A percentile compares a stretch with the other conserved stretches of the same genome.
Conservation (phyloP, 495 filamentous ascomycete genomes). For the Parachaetomium inaequale region DNA sequence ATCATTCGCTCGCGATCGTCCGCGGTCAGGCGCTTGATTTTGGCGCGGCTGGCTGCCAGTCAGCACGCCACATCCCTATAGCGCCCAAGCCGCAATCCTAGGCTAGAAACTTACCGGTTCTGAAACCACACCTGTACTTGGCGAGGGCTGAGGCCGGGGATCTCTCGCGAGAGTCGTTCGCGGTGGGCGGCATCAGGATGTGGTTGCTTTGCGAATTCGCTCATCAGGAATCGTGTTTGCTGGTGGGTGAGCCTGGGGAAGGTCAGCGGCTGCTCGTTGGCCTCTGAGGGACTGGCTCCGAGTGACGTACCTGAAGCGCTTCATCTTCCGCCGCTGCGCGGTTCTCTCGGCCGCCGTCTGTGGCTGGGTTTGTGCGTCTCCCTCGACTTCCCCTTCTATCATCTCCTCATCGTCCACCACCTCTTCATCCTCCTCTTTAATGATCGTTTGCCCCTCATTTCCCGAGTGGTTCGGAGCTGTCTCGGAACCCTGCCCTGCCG, state of each 20-base stretch:
- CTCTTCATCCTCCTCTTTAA: constrained; percentile 56
- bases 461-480: constrained; percentile 26
- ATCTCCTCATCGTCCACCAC: constrained; percentile 50
- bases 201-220: constrained; percentile 91
- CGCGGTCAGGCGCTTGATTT: constrained; percentile 88
- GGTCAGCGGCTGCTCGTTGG: constrained; percentile 26
- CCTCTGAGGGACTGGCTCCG: not conserved
- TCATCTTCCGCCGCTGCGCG: constrained; percentile 89
- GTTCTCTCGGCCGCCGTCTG: constrained; percentile 67
- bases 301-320: constrained; percentile 72
- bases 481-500: constrained; percentile 38
- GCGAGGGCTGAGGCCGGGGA: constrained; percentile 86
- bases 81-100: not conserved
- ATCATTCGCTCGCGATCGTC: constrained; percentile 94
- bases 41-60: constrained; percentile 66
- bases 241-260: constrained; percentile 80
- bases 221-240: constrained; percentile 95
- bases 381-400: constrained; percentile 44
- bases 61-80: constrained; percentile 19
- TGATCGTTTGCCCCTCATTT: constrained; percentile 43
- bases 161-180: constrained; percentile 84
- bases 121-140: constrained; percentile 99
- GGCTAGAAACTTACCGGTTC: constrained; percentile 66
- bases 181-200: constrained; percentile 93
- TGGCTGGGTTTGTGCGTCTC: constrained; percentile 44